Base-by-base conservation (phyloP, 805 yeast species). In the Ogataea nitratoaversa region DNA sequence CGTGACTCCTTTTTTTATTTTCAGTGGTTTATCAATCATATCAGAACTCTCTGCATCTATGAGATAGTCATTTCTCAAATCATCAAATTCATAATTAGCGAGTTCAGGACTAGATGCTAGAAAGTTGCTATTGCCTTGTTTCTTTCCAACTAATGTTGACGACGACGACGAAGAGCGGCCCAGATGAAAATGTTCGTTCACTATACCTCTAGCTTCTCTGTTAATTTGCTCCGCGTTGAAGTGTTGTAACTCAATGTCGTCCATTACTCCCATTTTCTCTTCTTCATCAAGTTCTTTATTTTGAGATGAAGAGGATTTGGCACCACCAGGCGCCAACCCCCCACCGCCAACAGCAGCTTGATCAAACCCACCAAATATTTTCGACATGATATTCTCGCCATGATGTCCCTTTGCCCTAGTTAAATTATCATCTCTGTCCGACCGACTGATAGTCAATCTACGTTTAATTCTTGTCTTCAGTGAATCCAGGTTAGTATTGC, bases 1-100 rank as follows among this genome's bases (percentile, higher is more conserved):
- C 22, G 89, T 70, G 14, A 89, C 91, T 60, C 97, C 96, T 19
- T 89, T 89, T 50, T 83, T 83, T 11, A 87, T 90, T 38, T 74
- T 74, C 31, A 71, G 67, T 0, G 84, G 84, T 24, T 47, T 51
- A 18, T 49, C 48, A 0, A 43, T 36, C 8, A 83, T 78, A 0
- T 82, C 74, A 2, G 79, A 72, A 39, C 74, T 68, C 33, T 74
- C 78, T 13, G 69, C 54, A 42, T 67, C 66, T 43, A 46, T 56
- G 63, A 42, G 60, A 59, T 27, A 59, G 53, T 65, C 67, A 22
- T 49, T 47, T 34, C 48, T 45, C 40, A 61, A 57, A 9, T 56
- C 63, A 22, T 54, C 60, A 34, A 52, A 50, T 9, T 61, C 62
- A 20, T 56, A 57, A 18, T 60, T 49, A 7, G 54, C 48, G 13